Base-by-base conservation (phyloP, 2,329 filamentous ascomycete genomes). In the Fusarium sp. region DNA sequence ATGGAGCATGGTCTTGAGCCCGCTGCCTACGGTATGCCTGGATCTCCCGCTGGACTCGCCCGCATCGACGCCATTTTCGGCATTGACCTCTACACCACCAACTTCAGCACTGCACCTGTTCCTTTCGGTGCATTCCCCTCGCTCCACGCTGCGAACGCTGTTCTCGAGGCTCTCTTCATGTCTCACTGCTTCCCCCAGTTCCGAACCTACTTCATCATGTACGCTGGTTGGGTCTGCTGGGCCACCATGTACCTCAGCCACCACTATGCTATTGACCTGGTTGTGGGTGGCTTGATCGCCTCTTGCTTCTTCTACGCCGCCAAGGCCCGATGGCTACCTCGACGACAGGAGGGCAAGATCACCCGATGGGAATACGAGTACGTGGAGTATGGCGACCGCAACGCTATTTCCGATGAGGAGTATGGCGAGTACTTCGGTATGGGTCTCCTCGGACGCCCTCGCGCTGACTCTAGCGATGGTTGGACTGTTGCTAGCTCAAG, bases 231-330 rank as follows among this genome's bases (percentile, higher is more conserved):
- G 95, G 90, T 97, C 74, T 97, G 94, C 92, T 98, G 95, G 94
- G 92, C 94, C 14, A 98, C 95, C 71, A 97, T 98, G 93, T 97
- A 98, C 77, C 87, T 98, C 51, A 96, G 93, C 75, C 95, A 98
- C 80, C 95, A 98, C 82, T 98, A 98, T 77, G 95, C 94, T 31
- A 91, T 98, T 39, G 95, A 98, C 78, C 84, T 98, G 49, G 93
- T 97, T 25, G 93, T 88, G 35, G 95, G 95, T 71, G 93, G 91
- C 76, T 83, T 97, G 62, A 84, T 93, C 61, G 91, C 93, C 23
- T 90, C 90, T 14, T 83, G 91, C 49, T 89, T 91, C 59, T 98
- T 93, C 84, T 97, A 95, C 80, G 88, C 93, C 63, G 88, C 91
- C 57, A 92, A 92, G 76, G 87, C 90, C 40, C 89, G 90, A 60